Base-by-base conservation (phyloP, 768 basidiomycete genomes). In the Boletus huronensis region DNA sequence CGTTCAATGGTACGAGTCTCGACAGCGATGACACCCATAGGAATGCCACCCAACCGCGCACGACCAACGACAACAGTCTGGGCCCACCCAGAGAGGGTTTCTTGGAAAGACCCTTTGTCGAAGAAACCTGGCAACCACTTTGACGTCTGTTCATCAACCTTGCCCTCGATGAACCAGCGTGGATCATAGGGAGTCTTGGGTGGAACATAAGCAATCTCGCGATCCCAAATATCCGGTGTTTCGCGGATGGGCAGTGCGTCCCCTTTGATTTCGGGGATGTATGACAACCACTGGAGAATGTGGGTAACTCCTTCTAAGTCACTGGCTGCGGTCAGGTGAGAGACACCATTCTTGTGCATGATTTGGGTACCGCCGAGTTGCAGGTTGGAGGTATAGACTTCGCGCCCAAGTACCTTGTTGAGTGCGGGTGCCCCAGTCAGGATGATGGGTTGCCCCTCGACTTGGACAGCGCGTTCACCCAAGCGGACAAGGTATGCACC, bases 281-380 rank as follows among this genome's bases (percentile, higher is more conserved):
- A 99, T 9, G 94, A 90, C 55, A 99, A 70, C 93, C 97, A 99
- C 61, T 93, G 83, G 42, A 98, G 76, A 61, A 98, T 98, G 55
- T 94, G 89, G 25, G 87, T 86, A 16, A 95, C 93, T 54, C 97
- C 97, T 71, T 98, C 92, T 32, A 99, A 77, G 69, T 99, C 97
- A 69, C 93, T 98, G 64, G 83, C 83, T 32, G 97, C 95, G 4
- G 93, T 95, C 54, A 98, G 77, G 70, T 99, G 97, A 5, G 96
- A 97, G 52, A 98, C 91, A 74, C 97, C 97, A 68, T 99, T 99
- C 84, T 98, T 98, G 84, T 93, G 90, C 97, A 99, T 98, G 78
- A 99, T 98, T 68, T 99, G 97, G n/a, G 97, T 98, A 51, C 97
- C 97, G 59, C 97, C 97, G 55, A 99, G 90, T 72, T 98, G 97